Conservation (phyloP, 1,139 yeast genomes). For the Candida smagusa region DNA sequence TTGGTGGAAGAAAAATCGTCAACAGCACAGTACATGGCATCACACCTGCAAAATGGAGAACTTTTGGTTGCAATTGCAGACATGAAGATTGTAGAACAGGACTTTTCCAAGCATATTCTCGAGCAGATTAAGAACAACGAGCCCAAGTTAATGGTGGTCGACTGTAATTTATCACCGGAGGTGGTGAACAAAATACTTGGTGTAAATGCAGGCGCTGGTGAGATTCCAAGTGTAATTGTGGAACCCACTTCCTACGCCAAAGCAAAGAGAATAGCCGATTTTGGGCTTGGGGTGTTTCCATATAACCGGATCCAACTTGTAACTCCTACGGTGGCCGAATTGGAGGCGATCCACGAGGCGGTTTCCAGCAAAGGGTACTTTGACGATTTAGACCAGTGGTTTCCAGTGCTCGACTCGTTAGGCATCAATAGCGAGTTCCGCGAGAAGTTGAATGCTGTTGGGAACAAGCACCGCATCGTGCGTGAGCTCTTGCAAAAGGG, state of each 20-base stretch:
- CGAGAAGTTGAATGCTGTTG: slow-evolving; percentile 30
- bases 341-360: slow-evolving; percentile 50
- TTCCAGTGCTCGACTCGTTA: slow-evolving; percentile 63
- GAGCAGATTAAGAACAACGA: slow-evolving; percentile 25
- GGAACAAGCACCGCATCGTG: slow-evolving; percentile 18
- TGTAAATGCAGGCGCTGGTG: slow-evolving; percentile 11
- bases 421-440: slow-evolving; percentile 50
- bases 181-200: slow-evolving; percentile 38
- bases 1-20: slow-evolving; percentile 14
- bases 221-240: slow-evolving; percentile 36
- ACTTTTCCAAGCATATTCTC: slow-evolving; percentile 38
- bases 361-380: slow-evolving; percentile 49
- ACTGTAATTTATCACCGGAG: slow-evolving; percentile 59
- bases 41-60: slow-evolving; percentile 61
- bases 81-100: slow-evolving; percentile 62
- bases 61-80: slow-evolving; percentile 79
- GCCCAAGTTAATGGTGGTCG: slow-evolving; percentile 55
- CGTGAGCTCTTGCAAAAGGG: slow-evolving; percentile 43
- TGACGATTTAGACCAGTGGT: slow-evolving; percentile 67
- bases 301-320: slow-evolving; percentile 37
- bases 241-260: slow-evolving; percentile 81
- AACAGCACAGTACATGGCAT: slow-evolving; percentile 74
- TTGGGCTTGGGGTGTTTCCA: slow-evolving; percentile 27
- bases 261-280: slow-evolving; percentile 36
- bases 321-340: slow-evolving; percentile 70